These are phyloP conservation scores for Alternaria solani DNA, from an alignment of 2,329 filamentous ascomycete species.

Conservation along the genomic window DNA sequence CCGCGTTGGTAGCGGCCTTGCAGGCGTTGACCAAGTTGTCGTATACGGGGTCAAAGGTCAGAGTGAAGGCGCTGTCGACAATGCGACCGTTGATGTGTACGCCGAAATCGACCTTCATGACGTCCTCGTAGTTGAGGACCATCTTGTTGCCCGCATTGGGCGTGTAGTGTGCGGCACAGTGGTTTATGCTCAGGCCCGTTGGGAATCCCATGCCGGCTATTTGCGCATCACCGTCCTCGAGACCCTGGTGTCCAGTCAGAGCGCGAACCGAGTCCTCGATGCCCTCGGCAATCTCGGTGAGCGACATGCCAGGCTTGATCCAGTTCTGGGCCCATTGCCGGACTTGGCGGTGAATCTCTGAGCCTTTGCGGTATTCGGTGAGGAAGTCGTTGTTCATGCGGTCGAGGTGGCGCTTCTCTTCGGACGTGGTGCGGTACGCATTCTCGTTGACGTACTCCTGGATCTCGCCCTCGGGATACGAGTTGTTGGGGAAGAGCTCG, in stretches of 20 bases:
- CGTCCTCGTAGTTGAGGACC: slow-evolving; percentile 69
- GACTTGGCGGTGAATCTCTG: slow-evolving; percentile 90
- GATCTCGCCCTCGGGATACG: slow-evolving; percentile 80
- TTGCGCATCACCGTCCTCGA: slow-evolving; percentile 79
- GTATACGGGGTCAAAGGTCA: slow-evolving; percentile 73
- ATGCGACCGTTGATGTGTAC: slow-evolving; percentile 76
- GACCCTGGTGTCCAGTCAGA: slow-evolving; percentile 76
- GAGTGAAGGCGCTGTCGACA: slow-evolving; percentile 75
- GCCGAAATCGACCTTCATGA: slow-evolving; percentile 78
- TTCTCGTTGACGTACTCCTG: slow-evolving; percentile 82
- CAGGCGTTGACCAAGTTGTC: slow-evolving; percentile 72
- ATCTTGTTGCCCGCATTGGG: slow-evolving; percentile 88
- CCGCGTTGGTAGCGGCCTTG: slow-evolving; percentile 74
- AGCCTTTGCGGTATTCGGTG: slow-evolving; percentile 80
- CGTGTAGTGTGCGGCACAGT: slow-evolving; percentile 86
- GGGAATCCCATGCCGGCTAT: slow-evolving; percentile 87
- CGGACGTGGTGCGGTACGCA: slow-evolving; percentile 77
- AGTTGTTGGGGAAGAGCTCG: slow-evolving; percentile 74
- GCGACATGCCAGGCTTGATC: slow-evolving; percentile 80
- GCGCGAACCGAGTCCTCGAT: slow-evolving; percentile 84
- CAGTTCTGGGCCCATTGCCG: slow-evolving; percentile 82
- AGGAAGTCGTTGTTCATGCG: slow-evolving; percentile 82
- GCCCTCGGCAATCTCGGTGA: slow-evolving; percentile 85
- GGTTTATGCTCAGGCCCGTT: slow-evolving; percentile 82
- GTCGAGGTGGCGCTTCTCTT: slow-evolving; percentile 85